phyloP scores from a whole-genome alignment of 345 rosid genomes.

The Mangifera indica region DNA sequence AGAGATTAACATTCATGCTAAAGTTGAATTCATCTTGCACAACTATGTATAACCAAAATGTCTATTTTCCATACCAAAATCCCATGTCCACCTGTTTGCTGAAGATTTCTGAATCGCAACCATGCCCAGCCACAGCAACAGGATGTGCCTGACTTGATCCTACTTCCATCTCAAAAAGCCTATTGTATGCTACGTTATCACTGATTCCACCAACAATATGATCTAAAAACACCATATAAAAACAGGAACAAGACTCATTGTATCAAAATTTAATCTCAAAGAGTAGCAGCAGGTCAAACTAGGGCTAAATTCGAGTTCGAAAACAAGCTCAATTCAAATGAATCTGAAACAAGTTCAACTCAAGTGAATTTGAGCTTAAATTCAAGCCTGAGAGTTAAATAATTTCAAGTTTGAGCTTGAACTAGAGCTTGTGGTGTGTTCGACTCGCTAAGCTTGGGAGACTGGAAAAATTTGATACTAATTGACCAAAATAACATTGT shows the following conservation, averaged over 20 bases:
- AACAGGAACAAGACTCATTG: background rate
- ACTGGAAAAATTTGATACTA: too few relatives aligned
- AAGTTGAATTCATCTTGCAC: background rate
- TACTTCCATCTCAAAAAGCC: background rate
- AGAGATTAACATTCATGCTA: background rate
- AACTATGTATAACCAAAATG: background rate
- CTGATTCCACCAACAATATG: background rate
- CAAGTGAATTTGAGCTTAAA: too few relatives aligned
- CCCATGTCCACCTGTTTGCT: background rate
- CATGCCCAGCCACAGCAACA: slow-evolving; percentile 4
- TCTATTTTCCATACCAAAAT: background rate
- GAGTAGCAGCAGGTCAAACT: background rate
- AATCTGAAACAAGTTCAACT: too few relatives aligned
- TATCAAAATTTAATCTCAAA: background rate
- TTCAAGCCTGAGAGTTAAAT: too few relatives aligned
- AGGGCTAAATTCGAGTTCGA: too few relatives aligned
- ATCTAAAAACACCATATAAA: background rate
- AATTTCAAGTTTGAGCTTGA: too few relatives aligned
- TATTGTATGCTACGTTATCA: background rate
- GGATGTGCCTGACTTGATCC: slow-evolving; percentile 15
- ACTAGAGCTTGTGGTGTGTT: too few relatives aligned
- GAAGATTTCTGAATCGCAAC: background rate
- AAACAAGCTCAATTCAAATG: too few relatives aligned
- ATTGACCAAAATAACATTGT: too few relatives aligned
- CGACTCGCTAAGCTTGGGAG: too few relatives aligned